Evolutionary conservation across 768 basidiomycete species (phyloP), one percentile per base, ranked within the genome.

Genomic region (Rhodotorula diobovata): DNA sequence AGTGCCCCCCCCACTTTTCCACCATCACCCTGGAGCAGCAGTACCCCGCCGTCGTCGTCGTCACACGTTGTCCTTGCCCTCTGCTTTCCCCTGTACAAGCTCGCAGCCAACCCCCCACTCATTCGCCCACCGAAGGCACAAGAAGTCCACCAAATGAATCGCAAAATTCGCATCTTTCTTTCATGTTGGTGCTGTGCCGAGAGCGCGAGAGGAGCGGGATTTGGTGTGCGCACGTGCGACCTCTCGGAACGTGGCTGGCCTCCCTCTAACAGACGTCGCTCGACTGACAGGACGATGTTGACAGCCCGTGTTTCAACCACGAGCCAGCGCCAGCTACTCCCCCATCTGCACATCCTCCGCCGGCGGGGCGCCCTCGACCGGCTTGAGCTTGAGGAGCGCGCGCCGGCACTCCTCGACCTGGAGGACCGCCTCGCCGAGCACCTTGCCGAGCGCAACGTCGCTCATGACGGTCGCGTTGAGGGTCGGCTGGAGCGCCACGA

Each of bases 381-480:
- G 51, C n/a, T 16, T 53, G 10, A 41, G n/a, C 58, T n/a, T 43
- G 39, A 30, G 28, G 2, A 59, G 21, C 39, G 28, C 58, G n/a
- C 45, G 15, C 46, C 65, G 4, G 32, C 46, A 59, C 16, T 50
- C 35, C 65, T 65, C 62, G 14, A 72, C 54, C 21, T 56, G 50
- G 28, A 28, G 54, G 10, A 65, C 53, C n/a, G 69, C 61, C 62
- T 72, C 74, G 6, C 59, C 66, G 20, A 75, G 54, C 28, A 72
- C 57, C 60, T 70, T 72, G 39, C 74, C 71, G 50, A 75, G 53
- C 28, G 61, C 62, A 21, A 62, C 63, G 41, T 75, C 71, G 58
- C 68, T 58, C 65, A 75, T 43, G n/a, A 63, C 58, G 32, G 61
- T 75, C 48, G 14, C 45, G 37, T 71, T 25, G 30, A 75, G 28